Evolutionary conservation across 2,329 filamentous ascomycete genomes (phyloP), one percentile per base, ranked within the genome.

Genomic region (Pyricularia grisea): DNA sequence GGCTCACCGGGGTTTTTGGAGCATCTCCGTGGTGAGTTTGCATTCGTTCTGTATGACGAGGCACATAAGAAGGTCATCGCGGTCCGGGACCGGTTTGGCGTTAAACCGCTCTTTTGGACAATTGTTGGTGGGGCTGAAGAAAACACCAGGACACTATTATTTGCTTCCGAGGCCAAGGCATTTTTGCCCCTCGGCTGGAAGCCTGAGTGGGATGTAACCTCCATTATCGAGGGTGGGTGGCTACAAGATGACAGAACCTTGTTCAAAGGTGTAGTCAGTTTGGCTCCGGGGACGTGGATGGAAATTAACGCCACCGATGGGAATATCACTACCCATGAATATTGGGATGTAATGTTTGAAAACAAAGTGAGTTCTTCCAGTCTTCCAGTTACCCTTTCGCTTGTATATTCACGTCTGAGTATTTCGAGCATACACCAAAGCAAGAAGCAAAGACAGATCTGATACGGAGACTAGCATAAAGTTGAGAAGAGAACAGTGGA

Each of bases 91-190:
- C 31, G 31, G 9, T 33, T 33, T 73, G 85, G 85, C 4, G 83
- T 88, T 72, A 87, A 88, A 74, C 84, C 85, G 3, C 77, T 87
- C n/a, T 83, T 84, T 69, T 87, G 81, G 76, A 86, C 83, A 0
- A 70, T 80, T 1, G 71, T 78, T 1, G 74, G 75, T 7, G 77
- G 75, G 7, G 68, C 1, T 7, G 61, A 60, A 30, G 28, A 30
- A 7, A 30, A 3, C 28, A 4, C 28, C 12, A 64, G 31, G 50
- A 75, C 77, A 68, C 69, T 88, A 3, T 74, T 86, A 11, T 73
- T 87, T 0, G 83, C 84, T 5, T 77, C 84, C 0, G 85, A 88
- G 73, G 81, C 70, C 31, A 88, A 88, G 73, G 84, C 82, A 0
- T 85, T 87, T 72, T 71, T 83, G 65, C 75, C 83, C 0, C 73